These are phyloP conservation scores for Raffaelea albimanens DNA, from an alignment of 2,329 filamentous ascomycete species.

Conservation along the genomic window DNA sequence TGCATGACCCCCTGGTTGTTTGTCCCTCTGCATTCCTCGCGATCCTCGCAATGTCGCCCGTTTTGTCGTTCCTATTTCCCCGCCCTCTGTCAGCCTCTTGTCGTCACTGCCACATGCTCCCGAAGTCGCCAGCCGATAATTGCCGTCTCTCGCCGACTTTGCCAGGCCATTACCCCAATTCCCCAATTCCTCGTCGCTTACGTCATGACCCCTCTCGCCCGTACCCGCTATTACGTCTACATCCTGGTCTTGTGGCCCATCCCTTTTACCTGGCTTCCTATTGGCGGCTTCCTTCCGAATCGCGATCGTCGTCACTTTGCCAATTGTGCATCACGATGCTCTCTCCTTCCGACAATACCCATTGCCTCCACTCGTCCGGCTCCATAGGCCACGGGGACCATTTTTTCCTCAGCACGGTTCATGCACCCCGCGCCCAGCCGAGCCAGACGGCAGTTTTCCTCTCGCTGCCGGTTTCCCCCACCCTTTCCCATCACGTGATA, in stretches of 20 bases:
- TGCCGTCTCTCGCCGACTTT: slow-evolving; percentile 1
- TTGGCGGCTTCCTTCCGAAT: not conserved
- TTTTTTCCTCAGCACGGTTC: slow-evolving; percentile 9
- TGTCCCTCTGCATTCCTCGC: not conserved
- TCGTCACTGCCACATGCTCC: not conserved
- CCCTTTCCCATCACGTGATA: not conserved
- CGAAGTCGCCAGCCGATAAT: slow-evolving; percentile 4
- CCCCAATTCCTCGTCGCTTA: not conserved
- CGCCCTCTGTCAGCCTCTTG: slow-evolving; percentile 1
- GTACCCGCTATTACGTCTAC: not conserved
- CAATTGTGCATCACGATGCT: too few species aligned
- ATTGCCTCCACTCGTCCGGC: slow-evolving; percentile 7
- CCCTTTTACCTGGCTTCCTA: not conserved
- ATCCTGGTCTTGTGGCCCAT: not conserved
- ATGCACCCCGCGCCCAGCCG: slow-evolving; percentile 8
- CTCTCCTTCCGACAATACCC: slow-evolving; percentile 10
- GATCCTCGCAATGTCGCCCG: not conserved
- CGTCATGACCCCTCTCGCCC: not conserved
- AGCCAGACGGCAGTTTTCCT: slow-evolving; percentile 12
- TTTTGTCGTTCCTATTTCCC: not conserved
- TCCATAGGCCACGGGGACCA: slow-evolving; percentile 4
- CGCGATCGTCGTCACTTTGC: too few species aligned
- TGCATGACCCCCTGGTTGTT: slow-evolving; percentile 4
- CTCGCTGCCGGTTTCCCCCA: not conserved
- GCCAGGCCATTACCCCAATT: not conserved